phyloP scores from a whole-genome alignment of 495 filamentous ascomycete genomes.

The Amniculicola lignicola region DNA sequence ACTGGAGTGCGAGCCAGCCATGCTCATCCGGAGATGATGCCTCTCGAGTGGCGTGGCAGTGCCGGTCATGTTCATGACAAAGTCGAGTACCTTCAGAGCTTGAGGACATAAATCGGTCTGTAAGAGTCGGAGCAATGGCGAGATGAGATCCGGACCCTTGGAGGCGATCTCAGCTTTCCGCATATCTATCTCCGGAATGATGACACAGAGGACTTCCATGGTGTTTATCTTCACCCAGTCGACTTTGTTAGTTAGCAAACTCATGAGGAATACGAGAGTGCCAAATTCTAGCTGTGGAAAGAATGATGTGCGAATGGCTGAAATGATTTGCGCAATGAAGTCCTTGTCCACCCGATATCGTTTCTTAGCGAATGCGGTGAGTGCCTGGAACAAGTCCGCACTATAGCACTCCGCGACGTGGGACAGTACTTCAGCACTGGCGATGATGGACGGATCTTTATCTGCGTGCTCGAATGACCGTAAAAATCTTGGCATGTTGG shows the following conservation, averaged over 20 bases:
- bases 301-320: conserved; percentile 72
- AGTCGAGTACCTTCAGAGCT: conserved; percentile 84
- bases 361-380: conserved; percentile 67
- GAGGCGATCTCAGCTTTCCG: conserved; percentile 81
- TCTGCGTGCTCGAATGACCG: conserved; percentile 67
- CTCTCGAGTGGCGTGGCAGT: conserved; percentile 75
- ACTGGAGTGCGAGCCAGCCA: conserved; percentile 72
- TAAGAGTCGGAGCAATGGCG: conserved; percentile 81
- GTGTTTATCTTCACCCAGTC: conserved; percentile 89
- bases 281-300: conserved; percentile 81
- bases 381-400: conserved; percentile 53
- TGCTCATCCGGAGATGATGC: conserved; percentile 94
- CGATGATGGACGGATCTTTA: conserved; percentile 53
- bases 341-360: conserved; percentile 70
- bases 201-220: conserved; percentile 80
- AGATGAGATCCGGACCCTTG: conserved; percentile 93
- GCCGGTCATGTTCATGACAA: conserved; percentile 89
- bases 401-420: conserved; percentile 64
- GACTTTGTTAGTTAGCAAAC: conserved; percentile 80
- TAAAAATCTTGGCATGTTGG: conserved; percentile 86
- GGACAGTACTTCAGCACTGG: conserved; percentile 66
- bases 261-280: conserved; percentile 85
- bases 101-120: conserved; percentile 92
- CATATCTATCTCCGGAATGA: conserved; percentile 93
- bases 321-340: conserved; percentile 71